phyloP scores from a whole-genome alignment of 495 filamentous ascomycete species.

The Penicillium macrosclerotiorum region DNA sequence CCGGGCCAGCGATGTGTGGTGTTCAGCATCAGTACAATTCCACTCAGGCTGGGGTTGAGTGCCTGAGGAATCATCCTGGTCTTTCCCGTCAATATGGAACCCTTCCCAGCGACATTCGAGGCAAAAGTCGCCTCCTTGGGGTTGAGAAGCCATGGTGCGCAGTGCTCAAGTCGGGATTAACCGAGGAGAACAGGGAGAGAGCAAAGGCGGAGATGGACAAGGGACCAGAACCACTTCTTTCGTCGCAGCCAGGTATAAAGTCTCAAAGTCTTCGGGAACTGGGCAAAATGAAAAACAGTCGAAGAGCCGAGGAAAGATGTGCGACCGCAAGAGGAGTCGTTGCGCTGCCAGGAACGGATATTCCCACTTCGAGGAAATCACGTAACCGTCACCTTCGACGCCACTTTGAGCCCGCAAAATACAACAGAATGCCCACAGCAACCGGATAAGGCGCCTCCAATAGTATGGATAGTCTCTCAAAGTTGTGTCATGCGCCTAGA shows the following conservation, averaged over 20 bases:
- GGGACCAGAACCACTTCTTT: not conserved
- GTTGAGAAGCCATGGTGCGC: conserved; percentile 38
- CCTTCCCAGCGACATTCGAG: conserved; percentile 46
- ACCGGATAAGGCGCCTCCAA: conserved; percentile 2
- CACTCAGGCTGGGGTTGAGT: conserved; percentile 24
- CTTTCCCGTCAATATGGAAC: conserved; percentile 38
- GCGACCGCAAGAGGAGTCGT: conserved; percentile 18
- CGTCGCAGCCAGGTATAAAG: not conserved
- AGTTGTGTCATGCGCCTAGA: conserved; percentile 19
- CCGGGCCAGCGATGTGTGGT: conserved; percentile 23
- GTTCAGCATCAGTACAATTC: conserved; percentile 32
- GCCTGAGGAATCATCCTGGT: conserved; percentile 20
- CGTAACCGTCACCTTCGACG: conserved; percentile 6
- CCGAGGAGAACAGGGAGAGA: conserved; percentile 1
- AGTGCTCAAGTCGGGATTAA: conserved; percentile 12
- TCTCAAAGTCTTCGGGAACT: no score
- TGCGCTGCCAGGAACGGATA: conserved; percentile 13
- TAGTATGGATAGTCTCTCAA: conserved; percentile 9
- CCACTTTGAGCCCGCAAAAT: not conserved
- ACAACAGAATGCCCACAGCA: not conserved
- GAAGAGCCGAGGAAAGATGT: conserved; percentile 5
- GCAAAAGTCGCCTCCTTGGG: conserved; percentile 36
- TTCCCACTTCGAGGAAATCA: conserved; percentile 2
- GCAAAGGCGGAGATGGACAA: conserved; percentile 1
- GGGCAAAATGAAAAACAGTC: conserved; percentile 1